Conservation (phyloP, 2,329 filamentous ascomycete species). For the Diaporthe helianthi region DNA sequence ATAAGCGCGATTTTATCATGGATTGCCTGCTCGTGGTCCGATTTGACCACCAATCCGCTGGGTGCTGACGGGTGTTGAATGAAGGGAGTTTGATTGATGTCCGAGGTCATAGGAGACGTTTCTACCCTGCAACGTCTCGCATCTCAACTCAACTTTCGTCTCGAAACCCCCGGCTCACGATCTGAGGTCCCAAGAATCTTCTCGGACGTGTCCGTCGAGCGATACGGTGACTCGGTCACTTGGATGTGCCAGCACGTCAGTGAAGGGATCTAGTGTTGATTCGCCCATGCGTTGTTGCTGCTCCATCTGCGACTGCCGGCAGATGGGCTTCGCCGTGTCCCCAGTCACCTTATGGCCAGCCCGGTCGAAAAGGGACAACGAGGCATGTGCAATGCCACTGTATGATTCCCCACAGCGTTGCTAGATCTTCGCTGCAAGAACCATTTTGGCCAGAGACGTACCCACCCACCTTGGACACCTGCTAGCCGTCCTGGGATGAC, state of each 20-base stretch:
- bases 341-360: constrained; percentile 19
- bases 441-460: constrained; percentile 14
- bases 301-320: constrained; percentile 26
- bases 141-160: constrained; percentile 6
- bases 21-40: constrained; percentile 25
- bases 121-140: constrained; percentile 2
- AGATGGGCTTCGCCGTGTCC: constrained; percentile 25
- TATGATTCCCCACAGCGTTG: constrained; percentile 31
- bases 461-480: constrained; percentile 17
- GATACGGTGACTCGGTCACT: background rate
- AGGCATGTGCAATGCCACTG: constrained; percentile 31
- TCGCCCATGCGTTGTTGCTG: constrained; percentile 13
- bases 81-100: constrained; percentile 17
- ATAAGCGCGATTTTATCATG: constrained; percentile 33
- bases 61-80: constrained; percentile 3
- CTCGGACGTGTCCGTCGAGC: constrained; percentile 5
- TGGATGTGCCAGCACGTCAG: background rate
- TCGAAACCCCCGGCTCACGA: background rate
- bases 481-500: constrained; percentile 15
- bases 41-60: constrained; percentile 31
- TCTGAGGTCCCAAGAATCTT: background rate
- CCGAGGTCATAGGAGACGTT: background rate
- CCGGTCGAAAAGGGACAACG: constrained; percentile 31
- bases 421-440: constrained; percentile 21
- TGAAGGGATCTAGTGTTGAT: constrained; percentile 2